Base-by-base conservation (phyloP, 163 green algal species). In the Chloromonas sp. region DNA sequence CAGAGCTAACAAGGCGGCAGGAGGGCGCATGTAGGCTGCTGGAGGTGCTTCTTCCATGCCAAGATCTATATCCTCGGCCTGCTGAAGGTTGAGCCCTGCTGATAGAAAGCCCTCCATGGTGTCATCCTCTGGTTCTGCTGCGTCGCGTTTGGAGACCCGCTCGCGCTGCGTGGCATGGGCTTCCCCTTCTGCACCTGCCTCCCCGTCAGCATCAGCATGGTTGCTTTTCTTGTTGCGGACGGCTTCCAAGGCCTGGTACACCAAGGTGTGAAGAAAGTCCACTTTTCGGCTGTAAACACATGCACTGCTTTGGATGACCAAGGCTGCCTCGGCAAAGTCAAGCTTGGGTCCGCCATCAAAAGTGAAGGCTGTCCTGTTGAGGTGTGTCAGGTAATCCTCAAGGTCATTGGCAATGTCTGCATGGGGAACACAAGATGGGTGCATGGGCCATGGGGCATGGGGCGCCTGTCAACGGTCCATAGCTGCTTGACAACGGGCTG, bases 211-310 rank as follows among this genome's bases (percentile, higher is more conserved):
- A 15, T 3, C 70, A 3, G 60, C 79, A 61, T 71, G 62, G 15
- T 66, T 59, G 2, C 70, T n/a, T 3, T 81, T 81, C 61, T 86
- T 84, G 62, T 8, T 84, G 61, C 85, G 82, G 66, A 84, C 85
- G 58, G 70, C 78, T 60, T 88, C 82, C 58, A 88, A 66, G 13
- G 85, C 85, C 83, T 95, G 88, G 83, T 95, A 95, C 3, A 96
- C 95, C 81, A 98, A 84, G 13, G 84, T 93, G 86, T 97, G 91
- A 59, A 98, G 90, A 86, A 96, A 95, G 86, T 98, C 95, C 0
- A 98, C 95, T 86, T 98, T 98, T 71, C 95, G 95, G 86, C 91
- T 93, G 89, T 96, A 98, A 3, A 98, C 91, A 83, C 92, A 94
- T 8, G 94, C 92, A 15, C 93, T 96, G 36, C 94, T 94, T 84